A percentile compares a stretch with the other conserved stretches of the same genome.
phyloP scores from a whole-genome alignment of 2,329 filamentous ascomycete species.

The Daldinia sp. region DNA sequence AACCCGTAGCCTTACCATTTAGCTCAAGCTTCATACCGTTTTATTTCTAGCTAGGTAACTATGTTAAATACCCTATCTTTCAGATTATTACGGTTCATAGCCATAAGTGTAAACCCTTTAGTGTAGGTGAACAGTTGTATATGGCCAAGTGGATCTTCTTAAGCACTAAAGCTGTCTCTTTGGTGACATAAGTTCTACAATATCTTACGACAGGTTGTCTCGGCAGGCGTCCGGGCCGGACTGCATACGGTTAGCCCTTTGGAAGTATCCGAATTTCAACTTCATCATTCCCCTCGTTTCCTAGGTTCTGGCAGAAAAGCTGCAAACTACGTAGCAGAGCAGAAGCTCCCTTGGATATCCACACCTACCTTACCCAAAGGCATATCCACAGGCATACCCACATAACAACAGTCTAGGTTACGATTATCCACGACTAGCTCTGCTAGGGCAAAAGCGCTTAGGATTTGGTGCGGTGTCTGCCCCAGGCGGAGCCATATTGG shows the following conservation, averaged over 20 bases:
- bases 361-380: slow-evolving; percentile 1
- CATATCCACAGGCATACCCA: slow-evolving; percentile 10
- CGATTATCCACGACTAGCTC: slow-evolving; percentile 5
- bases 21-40: no score
- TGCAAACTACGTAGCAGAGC: slow-evolving; percentile 6
- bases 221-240: neutral
- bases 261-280: slow-evolving; percentile 2
- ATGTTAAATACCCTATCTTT: no score
- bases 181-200: neutral
- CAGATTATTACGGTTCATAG: no score
- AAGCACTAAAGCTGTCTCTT: neutral
- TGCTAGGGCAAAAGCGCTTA: slow-evolving; percentile 6
- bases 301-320: neutral
- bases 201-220: slow-evolving; percentile 11
- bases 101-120: neutral
- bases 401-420: slow-evolving; percentile 9
- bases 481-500: slow-evolving; percentile 6
- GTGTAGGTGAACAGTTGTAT: neutral
- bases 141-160: neutral
- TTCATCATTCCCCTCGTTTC: neutral
- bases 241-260: neutral
- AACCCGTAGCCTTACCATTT: no score
- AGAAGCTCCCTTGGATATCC: neutral
- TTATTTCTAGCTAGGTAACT: no score
- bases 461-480: slow-evolving; percentile 8